Evolutionary conservation across 371 early-diverging fungal genomes (phyloP).

Genomic region (Mortierella sp.): DNA sequence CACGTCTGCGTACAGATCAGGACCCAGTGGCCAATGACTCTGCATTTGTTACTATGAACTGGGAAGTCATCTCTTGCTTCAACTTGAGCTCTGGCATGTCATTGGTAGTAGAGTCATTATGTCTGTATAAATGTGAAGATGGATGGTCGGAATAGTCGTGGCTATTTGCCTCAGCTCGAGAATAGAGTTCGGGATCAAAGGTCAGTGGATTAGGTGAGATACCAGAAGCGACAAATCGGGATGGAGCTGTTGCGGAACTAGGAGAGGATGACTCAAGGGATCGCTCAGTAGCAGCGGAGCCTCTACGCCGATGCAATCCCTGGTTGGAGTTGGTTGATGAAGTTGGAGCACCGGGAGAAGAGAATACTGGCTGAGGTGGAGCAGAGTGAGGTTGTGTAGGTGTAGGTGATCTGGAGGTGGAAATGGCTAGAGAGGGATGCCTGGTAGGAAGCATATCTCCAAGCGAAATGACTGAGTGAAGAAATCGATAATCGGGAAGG

Average conservation of each 20-base stretch:
- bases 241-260: neutral
- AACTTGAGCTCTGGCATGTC: neutral
- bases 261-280: conserved; percentile 5
- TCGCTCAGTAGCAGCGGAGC: conserved; percentile 16
- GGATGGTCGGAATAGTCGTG: neutral
- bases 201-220: neutral
- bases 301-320: conserved; percentile 21
- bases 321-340: conserved; percentile 3
- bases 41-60: neutral
- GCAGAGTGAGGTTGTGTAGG: neutral
- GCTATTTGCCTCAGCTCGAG: neutral
- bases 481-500: no score
- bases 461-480: neutral
- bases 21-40: conserved; percentile 19
- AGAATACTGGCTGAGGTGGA: neutral
- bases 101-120: neutral
- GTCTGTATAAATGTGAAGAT: neutral
- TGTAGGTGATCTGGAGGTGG: neutral
- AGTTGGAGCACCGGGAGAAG: neutral
- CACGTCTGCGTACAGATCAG: conserved; percentile 15
- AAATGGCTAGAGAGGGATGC: neutral
- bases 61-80: neutral
- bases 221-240: neutral
- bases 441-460: neutral
- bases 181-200: neutral